Evolutionary conservation across 2,329 filamentous ascomycete genomes (phyloP).

Genomic region (Nemania diffusa): DNA sequence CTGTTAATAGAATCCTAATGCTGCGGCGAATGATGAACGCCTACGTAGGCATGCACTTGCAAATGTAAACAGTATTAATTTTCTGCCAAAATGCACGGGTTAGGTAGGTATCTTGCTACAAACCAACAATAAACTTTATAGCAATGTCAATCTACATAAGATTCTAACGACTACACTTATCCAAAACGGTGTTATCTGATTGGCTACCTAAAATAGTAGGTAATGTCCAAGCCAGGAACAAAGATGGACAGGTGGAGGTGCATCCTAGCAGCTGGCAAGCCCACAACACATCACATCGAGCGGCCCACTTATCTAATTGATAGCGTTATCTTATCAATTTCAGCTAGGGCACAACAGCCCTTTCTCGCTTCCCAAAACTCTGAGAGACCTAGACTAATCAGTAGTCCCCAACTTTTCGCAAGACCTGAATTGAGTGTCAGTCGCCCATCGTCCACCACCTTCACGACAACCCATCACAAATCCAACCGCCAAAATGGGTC

Average conservation of each 20-base stretch:
- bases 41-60: too few relatives aligned
- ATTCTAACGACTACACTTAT: too few relatives aligned
- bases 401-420: slow-evolving; percentile 39
- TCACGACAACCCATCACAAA: slow-evolving; percentile 50
- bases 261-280: neutral
- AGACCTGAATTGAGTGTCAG: slow-evolving; percentile 30
- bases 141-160: too few relatives aligned
- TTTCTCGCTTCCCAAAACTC: slow-evolving; percentile 45
- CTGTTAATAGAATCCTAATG: neutral
- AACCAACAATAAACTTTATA: too few relatives aligned
- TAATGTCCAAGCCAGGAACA: neutral
- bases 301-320: neutral
- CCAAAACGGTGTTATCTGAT: slow-evolving; percentile 27
- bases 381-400: slow-evolving; percentile 21
- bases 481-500: slow-evolving; percentile 57
- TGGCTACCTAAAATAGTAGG: slow-evolving; percentile 9
- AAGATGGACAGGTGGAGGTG: neutral
- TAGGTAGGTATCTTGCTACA: too few relatives aligned
- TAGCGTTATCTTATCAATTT: slow-evolving; percentile 38
- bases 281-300: neutral
- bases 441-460: slow-evolving; percentile 40
- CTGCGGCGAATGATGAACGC: too few relatives aligned
- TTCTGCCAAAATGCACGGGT: too few relatives aligned
- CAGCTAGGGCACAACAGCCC: slow-evolving; percentile 47
- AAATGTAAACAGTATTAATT: too few relatives aligned